phyloP scores from a whole-genome alignment of 208 protist genomes.

The Kentomonas sorsogonicus region DNA sequence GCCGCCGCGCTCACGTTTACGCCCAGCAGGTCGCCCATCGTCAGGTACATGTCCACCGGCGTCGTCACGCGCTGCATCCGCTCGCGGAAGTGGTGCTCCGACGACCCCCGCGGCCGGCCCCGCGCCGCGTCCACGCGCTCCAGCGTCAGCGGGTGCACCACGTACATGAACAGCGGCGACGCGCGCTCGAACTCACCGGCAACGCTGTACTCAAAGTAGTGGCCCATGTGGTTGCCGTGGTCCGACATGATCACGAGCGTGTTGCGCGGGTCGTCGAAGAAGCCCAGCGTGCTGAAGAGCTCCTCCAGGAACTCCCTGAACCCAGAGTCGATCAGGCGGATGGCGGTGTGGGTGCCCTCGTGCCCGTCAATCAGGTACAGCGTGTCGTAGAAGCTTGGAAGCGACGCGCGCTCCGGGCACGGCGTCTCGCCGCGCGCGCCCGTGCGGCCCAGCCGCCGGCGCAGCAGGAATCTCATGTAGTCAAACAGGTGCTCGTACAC shows the following conservation, averaged over 20 bases:
- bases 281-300: too few relatives aligned
- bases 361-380: constrained; percentile 59
- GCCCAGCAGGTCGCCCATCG: constrained; percentile 43
- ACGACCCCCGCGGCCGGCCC: constrained; percentile 11
- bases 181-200: constrained; percentile 55
- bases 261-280: constrained; percentile 66
- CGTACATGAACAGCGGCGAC: constrained; percentile 28
- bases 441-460: constrained; percentile 25
- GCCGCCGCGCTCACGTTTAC: too few relatives aligned
- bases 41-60: constrained; percentile 47
- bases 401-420: background rate
- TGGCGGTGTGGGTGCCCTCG: constrained; percentile 46
- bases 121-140: constrained; percentile 33
- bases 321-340: constrained; percentile 41
- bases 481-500: constrained; percentile 57
- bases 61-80: constrained; percentile 34
- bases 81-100: constrained; percentile 19
- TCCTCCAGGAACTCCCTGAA: constrained; percentile 44
- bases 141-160: constrained; percentile 37
- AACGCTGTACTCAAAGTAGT: constrained; percentile 41
- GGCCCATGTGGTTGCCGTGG: constrained; percentile 73
- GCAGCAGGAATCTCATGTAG: constrained; percentile 35
- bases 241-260: constrained; percentile 43
- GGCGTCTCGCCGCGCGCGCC: background rate
- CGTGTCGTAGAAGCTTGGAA: constrained; percentile 38